Evolutionary conservation across 2,329 filamentous ascomycete genomes (phyloP).

Genomic region (Escovopsis weberi): DNA sequence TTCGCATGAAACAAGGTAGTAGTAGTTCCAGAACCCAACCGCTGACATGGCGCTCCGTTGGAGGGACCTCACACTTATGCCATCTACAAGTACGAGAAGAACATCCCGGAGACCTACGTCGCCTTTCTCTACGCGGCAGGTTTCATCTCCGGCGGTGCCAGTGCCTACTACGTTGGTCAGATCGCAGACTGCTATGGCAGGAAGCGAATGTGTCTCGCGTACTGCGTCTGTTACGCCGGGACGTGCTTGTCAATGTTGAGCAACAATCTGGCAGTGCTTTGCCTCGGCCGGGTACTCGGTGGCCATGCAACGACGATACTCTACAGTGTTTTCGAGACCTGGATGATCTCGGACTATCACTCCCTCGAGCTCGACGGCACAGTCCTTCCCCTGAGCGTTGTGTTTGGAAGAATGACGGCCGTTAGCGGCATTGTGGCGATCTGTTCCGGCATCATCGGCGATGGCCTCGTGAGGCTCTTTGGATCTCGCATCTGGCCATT

Average conservation of each 20-base stretch:
- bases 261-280: conserved; percentile 27
- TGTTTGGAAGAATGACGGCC: conserved; percentile 38
- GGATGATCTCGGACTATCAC: conserved; percentile 45
- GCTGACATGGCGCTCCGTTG: not conserved
- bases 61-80: conserved; percentile 35
- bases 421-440: conserved; percentile 43
- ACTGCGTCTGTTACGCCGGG: conserved; percentile 35
- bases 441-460: conserved; percentile 34
- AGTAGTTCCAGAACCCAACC: not conserved
- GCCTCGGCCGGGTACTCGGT: conserved; percentile 38
- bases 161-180: conserved; percentile 25
- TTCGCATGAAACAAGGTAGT: not conserved
- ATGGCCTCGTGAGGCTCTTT: conserved; percentile 31
- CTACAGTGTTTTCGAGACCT: conserved; percentile 44
- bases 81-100: conserved; percentile 36
- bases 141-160: conserved; percentile 33
- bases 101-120: conserved; percentile 28
- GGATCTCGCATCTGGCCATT: conserved; percentile 39
- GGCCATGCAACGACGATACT: conserved; percentile 42
- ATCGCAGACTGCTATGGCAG: conserved; percentile 32
- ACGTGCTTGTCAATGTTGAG: conserved; percentile 38
- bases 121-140: conserved; percentile 30
- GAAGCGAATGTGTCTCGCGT: conserved; percentile 34
- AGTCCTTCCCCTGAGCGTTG: conserved; percentile 28
- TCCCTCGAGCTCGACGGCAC: conserved; percentile 26